Conservation (phyloP, 129 eudicot species). For the Pittosporum tobira region DNA sequence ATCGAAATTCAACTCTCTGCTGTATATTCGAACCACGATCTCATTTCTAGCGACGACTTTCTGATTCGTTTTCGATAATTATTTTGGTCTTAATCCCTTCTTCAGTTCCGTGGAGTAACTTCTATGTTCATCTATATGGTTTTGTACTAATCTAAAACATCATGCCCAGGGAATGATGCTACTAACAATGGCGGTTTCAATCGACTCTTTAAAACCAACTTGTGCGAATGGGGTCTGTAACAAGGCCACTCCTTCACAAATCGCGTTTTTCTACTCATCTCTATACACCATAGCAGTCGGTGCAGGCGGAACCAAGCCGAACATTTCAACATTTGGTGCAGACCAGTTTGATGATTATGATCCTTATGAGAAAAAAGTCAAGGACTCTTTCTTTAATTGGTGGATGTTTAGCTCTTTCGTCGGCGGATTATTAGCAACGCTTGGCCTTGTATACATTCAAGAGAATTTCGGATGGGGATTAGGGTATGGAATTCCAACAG, state of each 20-base stretch:
- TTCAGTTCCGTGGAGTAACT: too few relatives aligned
- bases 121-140: too few relatives aligned
- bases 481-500: constrained; percentile 86
- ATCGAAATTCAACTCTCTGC: too few relatives aligned
- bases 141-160: neutral
- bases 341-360: constrained; percentile 88
- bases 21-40: too few relatives aligned
- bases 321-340: constrained; percentile 95
- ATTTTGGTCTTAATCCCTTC: too few relatives aligned
- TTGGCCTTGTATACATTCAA: constrained; percentile 86
- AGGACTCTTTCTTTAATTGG: constrained; percentile 87
- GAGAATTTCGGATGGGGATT: constrained; percentile 89
- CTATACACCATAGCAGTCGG: constrained; percentile 78
- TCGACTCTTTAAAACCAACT: constrained; percentile 58
- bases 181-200: constrained; percentile 68
- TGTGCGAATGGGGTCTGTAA: constrained; percentile 60
- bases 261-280: constrained; percentile 68
- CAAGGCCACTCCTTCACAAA: constrained; percentile 55
- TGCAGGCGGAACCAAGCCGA: constrained; percentile 92
- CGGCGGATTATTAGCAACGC: constrained; percentile 67
- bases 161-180: constrained; percentile 72
- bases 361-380: constrained; percentile 61
- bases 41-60: too few relatives aligned
- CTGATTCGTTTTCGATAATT: too few relatives aligned
- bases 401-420: constrained; percentile 81